Evolutionary conservation across 2,329 filamentous ascomycete genomes (phyloP), one percentile per base, ranked within the genome.

Genomic region (Microsporum ferrugineum): DNA sequence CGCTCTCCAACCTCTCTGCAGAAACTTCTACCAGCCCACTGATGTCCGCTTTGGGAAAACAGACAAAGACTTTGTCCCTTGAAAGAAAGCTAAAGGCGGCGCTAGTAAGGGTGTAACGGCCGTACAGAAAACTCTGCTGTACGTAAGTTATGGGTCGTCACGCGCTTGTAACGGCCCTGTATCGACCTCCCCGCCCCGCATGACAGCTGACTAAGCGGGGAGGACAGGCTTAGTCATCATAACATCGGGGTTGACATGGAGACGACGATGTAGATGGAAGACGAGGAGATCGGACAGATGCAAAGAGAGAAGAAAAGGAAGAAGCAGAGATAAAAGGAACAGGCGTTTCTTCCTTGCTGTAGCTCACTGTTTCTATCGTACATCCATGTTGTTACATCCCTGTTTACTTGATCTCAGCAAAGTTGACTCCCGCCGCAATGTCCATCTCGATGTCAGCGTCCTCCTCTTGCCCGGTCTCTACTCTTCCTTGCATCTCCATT

Each of bases 41-140:
- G 10, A 12, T 51, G 27, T 55, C 51, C 51, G 51, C 51, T 34
- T 55, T 23, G 51, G 51, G 51, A 55, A 55, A 55, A 5, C 51
- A 55, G 33, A 55, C 51, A 55, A 55, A 55, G 51, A 31, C 51
- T 31, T 55, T 55, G 51, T 55, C 23, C 10, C n/a, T 31, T 55
- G 51, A 36, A 55, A 55, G 31, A 36, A 36, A 34, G 51, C 51
- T 55, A 55, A 43, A 36, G 14, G 31, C 7, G 14, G 33, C 51
- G 51, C 51, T 55, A 55, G 31, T 53, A 53, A 33, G 45, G 4
- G 2, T 3, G 45, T 51, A 51, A 51, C 23, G 45, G 45, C 45
- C 23, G 27, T 27, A 51, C 45, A 8, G 45, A 4, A 29, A 29
- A 51, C 6, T 14, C 45, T 51, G 27, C 7, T 12, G 23, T 8